Conservation (phyloP, 1,284 basidiomycete species). For the Moesziomyces globuligerus region DNA sequence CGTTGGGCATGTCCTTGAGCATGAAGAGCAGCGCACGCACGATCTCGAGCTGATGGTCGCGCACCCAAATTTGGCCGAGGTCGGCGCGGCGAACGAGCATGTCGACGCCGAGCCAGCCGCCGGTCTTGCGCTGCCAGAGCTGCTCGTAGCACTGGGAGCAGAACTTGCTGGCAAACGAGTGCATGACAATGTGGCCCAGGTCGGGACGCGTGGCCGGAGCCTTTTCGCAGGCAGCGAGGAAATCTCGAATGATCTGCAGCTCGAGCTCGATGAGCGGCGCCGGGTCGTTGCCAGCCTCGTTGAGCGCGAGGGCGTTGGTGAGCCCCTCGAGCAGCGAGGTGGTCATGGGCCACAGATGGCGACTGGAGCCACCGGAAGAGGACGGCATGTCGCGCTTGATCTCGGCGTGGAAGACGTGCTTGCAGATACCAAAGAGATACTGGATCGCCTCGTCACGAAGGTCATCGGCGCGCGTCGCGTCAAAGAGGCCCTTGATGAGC, state of each 20-base stretch:
- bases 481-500: slow-evolving; percentile 78
- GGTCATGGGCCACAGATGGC: slow-evolving; percentile 72
- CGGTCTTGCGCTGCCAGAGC: slow-evolving; percentile 66
- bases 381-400: slow-evolving; percentile 68
- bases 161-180: slow-evolving; percentile 62
- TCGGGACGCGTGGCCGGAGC: slow-evolving; percentile 55
- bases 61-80: slow-evolving; percentile 77
- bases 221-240: slow-evolving; percentile 50
- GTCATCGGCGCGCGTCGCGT: slow-evolving; percentile 79
- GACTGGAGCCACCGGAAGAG: slow-evolving; percentile 70
- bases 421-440: slow-evolving; percentile 77
- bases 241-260: slow-evolving; percentile 57
- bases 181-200: slow-evolving; percentile 60
- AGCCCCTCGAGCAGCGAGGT: slow-evolving; percentile 62
- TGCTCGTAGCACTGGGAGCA: slow-evolving; percentile 66
- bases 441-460: slow-evolving; percentile 76
- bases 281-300: slow-evolving; percentile 63
- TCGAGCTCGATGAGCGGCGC: slow-evolving; percentile 53
- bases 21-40: slow-evolving; percentile 90
- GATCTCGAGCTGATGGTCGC: slow-evolving; percentile 89
- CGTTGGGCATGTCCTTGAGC: slow-evolving; percentile 92
- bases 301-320: slow-evolving; percentile 54
- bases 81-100: slow-evolving; percentile 68
- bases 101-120: slow-evolving; percentile 65
- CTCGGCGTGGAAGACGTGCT: slow-evolving; percentile 74